Evolutionary conservation across 2,329 filamentous ascomycete species (phyloP).

Genomic region (Grosmannia penicillata): DNA sequence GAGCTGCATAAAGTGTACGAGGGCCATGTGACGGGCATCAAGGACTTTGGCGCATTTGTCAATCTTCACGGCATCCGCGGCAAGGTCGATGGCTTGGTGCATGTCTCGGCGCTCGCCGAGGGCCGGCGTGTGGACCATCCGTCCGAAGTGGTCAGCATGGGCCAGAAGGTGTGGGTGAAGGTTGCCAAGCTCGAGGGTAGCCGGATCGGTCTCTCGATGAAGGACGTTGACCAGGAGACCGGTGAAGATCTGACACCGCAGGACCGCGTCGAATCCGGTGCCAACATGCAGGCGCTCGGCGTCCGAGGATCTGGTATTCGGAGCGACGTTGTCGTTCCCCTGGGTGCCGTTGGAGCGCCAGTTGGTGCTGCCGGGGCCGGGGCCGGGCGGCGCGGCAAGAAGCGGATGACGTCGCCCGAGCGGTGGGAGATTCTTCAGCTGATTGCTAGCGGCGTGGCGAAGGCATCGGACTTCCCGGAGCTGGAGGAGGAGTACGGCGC

Average conservation of each 20-base stretch:
- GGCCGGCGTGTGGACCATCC: constrained; percentile 83
- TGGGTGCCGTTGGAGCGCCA: not conserved
- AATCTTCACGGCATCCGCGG: constrained; percentile 77
- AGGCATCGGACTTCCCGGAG: constrained; percentile 86
- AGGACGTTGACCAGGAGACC: constrained; percentile 84
- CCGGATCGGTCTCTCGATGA: constrained; percentile 85
- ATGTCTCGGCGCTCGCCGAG: constrained; percentile 77
- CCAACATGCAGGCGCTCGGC: constrained; percentile 73
- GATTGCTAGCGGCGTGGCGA: constrained; percentile 87
- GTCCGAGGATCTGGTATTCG: constrained; percentile 38
- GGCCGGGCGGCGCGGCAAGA: constrained; percentile 43
- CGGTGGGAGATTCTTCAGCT: constrained; percentile 95
- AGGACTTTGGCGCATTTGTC: constrained; percentile 92
- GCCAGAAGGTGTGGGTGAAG: constrained; percentile 84
- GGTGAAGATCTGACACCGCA: constrained; percentile 73
- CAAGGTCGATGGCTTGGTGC: constrained; percentile 84
- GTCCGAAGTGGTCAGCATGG: constrained; percentile 66
- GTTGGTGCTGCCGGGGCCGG: constrained; percentile 13
- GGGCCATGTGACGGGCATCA: constrained; percentile 79
- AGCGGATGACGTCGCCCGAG: constrained; percentile 91
- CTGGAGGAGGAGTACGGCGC: constrained; percentile 88
- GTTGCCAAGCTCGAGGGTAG: constrained; percentile 72
- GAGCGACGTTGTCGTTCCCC: constrained; percentile 2
- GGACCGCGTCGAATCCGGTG: constrained; percentile 67
- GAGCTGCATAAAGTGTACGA: constrained; percentile 78